phyloP scores from a whole-genome alignment of 2,329 filamentous ascomycete genomes.

The Xylaria sp. region DNA sequence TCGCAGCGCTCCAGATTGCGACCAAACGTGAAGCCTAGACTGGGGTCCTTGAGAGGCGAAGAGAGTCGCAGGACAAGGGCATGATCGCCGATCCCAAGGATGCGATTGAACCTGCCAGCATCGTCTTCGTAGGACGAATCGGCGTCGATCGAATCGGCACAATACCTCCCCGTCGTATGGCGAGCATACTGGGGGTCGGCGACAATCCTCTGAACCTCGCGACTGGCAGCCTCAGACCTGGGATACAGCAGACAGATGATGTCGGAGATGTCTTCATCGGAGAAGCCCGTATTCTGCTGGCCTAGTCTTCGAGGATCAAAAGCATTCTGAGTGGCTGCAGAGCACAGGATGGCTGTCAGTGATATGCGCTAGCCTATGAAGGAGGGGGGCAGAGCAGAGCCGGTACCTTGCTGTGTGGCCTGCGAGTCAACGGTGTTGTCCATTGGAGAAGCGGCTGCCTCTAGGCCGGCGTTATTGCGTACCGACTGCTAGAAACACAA shows the following conservation, averaged over 20 bases:
- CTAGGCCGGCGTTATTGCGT: slow-evolving; percentile 10
- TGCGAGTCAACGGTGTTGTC: slow-evolving; percentile 29
- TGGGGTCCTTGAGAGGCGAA: slow-evolving; percentile 60
- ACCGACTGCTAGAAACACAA: slow-evolving; percentile 25
- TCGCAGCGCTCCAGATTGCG: slow-evolving; percentile 70
- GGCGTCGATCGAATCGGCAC: slow-evolving; percentile 45
- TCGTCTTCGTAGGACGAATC: slow-evolving; percentile 49
- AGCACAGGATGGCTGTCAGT: slow-evolving; percentile 26
- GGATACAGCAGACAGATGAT: slow-evolving; percentile 87
- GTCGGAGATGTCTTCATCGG: slow-evolving; percentile 76
- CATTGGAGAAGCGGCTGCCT: slow-evolving; percentile 25
- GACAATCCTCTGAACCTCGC: slow-evolving; percentile 57
- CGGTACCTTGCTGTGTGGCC: slow-evolving; percentile 31
- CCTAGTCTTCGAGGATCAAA: slow-evolving; percentile 76
- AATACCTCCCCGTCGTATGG: slow-evolving; percentile 46
- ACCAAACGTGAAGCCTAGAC: slow-evolving; percentile 78
- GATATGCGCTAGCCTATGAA: neutral
- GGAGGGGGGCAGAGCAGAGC: slow-evolving; percentile 1
- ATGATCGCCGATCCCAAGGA: slow-evolving; percentile 48
- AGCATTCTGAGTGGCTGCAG: slow-evolving; percentile 67
- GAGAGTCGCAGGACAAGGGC: slow-evolving; percentile 81
- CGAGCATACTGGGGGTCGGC: slow-evolving; percentile 38
- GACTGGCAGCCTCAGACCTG: slow-evolving; percentile 64
- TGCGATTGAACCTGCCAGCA: slow-evolving; percentile 46
- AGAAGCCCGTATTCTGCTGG: slow-evolving; percentile 75